Evolutionary conservation across 805 yeast genomes (phyloP).

Genomic region (Spathaspora arborariae): DNA sequence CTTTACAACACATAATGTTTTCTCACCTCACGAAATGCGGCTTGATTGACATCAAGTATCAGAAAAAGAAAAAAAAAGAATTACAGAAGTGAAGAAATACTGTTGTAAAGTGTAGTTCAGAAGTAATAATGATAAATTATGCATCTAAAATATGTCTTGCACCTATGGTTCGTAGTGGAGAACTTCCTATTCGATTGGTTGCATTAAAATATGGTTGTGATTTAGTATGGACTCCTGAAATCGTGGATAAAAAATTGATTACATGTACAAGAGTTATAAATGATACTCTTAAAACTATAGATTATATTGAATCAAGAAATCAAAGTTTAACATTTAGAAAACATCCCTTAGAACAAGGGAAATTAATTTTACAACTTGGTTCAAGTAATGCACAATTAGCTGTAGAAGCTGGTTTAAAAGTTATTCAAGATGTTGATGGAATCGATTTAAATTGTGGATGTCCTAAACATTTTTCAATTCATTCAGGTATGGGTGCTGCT

Average conservation of each 20-base stretch:
- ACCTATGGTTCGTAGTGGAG: conserved; percentile 97
- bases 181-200: conserved; percentile 81
- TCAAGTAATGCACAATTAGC: conserved; percentile 82
- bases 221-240: conserved; percentile 92
- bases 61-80: background rate
- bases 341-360: conserved; percentile 46
- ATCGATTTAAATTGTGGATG: conserved; percentile 96
- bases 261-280: conserved; percentile 66
- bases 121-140: conserved; percentile 53
- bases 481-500: conserved; percentile 98
- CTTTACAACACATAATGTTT: too few relatives aligned
- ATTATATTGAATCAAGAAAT: conserved; percentile 40
- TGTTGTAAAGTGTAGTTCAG: background rate
- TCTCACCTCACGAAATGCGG: too few relatives aligned
- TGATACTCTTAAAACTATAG: conserved; percentile 53
- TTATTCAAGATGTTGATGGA: conserved; percentile 85
- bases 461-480: conserved; percentile 92
- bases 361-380: conserved; percentile 86
- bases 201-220: conserved; percentile 87
- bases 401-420: conserved; percentile 77
- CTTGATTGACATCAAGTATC: too few relatives aligned
- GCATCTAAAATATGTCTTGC: conserved; percentile 82
- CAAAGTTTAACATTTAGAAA: conserved; percentile 69
- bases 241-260: conserved; percentile 79
- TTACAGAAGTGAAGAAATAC: background rate